phyloP scores from a whole-genome alignment of 2,329 filamentous ascomycete species.

The Daldinia eschscholtzii region DNA sequence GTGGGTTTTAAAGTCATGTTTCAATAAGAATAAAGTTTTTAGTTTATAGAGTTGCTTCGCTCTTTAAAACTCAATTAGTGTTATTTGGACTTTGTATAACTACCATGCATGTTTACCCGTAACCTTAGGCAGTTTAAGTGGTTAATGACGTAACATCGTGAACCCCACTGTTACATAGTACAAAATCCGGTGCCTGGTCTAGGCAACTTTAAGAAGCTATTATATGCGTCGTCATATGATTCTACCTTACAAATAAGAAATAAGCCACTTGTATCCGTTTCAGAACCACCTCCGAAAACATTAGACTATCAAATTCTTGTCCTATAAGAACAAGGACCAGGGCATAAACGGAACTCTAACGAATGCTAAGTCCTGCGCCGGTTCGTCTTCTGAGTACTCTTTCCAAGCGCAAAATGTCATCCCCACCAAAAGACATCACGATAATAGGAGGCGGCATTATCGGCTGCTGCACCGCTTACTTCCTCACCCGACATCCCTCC shows the following conservation, averaged over 20 bases:
- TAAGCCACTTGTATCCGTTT: conserved; percentile 15
- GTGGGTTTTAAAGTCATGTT: not conserved
- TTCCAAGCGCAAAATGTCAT: conserved; percentile 31
- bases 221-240: conserved; percentile 5
- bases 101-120: not conserved
- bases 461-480: conserved; percentile 80
- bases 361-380: conserved; percentile 29
- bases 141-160: conserved; percentile 18
- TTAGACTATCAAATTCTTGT: conserved; percentile 26
- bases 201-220: not conserved
- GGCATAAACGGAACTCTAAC: conserved; percentile 5
- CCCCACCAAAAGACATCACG: conserved; percentile 49
- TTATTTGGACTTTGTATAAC: no score
- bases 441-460: conserved; percentile 78
- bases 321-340: not conserved
- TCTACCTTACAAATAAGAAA: not conserved
- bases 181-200: not conserved
- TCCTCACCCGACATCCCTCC: conserved; percentile 75
- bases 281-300: conserved; percentile 33
- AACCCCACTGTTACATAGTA: conserved; percentile 10
- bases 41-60: not conserved
- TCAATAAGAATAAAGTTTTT: not conserved
- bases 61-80: not conserved
- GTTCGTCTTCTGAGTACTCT: conserved; percentile 31
- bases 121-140: not conserved